Conservation (phyloP, 371 early-diverging fungal species). For the Choanephora cucurbitarum region DNA sequence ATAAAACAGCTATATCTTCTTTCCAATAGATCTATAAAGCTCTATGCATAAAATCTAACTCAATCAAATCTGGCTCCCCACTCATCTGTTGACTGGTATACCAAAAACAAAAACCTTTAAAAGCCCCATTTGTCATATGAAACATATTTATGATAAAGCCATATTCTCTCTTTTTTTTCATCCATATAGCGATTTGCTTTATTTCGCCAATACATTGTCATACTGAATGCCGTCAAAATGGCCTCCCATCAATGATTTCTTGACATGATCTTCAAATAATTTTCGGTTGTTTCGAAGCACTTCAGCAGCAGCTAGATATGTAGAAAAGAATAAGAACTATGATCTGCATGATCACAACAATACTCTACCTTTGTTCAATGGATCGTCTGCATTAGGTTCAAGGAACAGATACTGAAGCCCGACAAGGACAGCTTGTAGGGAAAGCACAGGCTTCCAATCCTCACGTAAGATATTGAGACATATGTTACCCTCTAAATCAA, state of each 20-base stretch:
- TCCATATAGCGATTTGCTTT: background rate
- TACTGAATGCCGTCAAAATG: conserved; percentile 62
- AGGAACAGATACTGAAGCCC: conserved; percentile 95
- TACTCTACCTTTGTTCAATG: conserved; percentile 92
- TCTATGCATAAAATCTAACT: too few species aligned
- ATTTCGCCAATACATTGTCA: conserved; percentile 55
- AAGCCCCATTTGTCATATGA: too few species aligned
- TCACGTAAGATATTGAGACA: conserved; percentile 99
- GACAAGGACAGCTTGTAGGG: conserved; percentile 93
- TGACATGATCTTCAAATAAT: conserved; percentile 73
- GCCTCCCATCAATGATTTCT: conserved; percentile 71
- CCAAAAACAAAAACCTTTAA: too few species aligned
- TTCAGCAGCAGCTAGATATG: conserved; percentile 86
- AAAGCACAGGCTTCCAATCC: conserved; percentile 99
- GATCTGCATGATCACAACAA: too few species aligned
- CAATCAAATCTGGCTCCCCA: too few species aligned
- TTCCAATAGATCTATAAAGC: too few species aligned
- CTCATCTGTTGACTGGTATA: too few species aligned
- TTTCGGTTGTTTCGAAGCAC: conserved; percentile 67
- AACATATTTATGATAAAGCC: too few species aligned
- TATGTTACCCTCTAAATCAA: conserved; percentile 96
- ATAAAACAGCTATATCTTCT: too few species aligned
- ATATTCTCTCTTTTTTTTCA: too few species aligned
- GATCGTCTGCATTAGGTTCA: conserved; percentile 99
- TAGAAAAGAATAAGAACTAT: too few species aligned